Base-by-base conservation (phyloP, 768 basidiomycete species). In the Roridomyces roridus region DNA sequence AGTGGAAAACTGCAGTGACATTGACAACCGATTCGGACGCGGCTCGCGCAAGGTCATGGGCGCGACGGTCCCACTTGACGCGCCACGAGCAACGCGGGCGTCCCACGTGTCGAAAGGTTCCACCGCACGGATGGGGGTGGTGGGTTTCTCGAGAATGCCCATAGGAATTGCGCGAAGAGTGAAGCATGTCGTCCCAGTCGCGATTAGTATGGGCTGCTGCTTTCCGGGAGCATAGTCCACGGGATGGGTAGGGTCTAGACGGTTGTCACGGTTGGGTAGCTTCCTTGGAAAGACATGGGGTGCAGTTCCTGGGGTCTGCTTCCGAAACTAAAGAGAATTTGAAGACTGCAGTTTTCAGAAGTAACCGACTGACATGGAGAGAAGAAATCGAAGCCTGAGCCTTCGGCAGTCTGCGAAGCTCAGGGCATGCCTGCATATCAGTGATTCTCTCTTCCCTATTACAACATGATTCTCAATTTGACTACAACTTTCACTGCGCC, bases 1-100 rank as follows among this genome's bases (percentile, higher is more conserved):
- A 49, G 75, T 72, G 15, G 68, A 68, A 45, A 73, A 73, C 50
- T 77, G 64, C 35, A 77, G 67, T 7, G 80, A 77, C 75, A 81
- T 78, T 17, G 71, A 62, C 24, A 75, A 34, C 46, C 46, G 68
- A 60, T 70, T 59, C 6, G 63, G 62, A 24, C 56, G 62, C 25
- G 46, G 28, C 5, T 70, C 65, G 39, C 66, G 63, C 35, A 63
- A 47, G 17, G 57, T 28, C 56, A 67, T 57, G 11, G 59, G 64
- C 21, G 53, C 59, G 3, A 68, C 48, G 18, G 39, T 46, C 23
- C 46, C 34, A 4, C 39, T 31, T 20, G 53, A 50, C 23, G 28
- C 29, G 1, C 54, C 57, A 11, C 47, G 45, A 12, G 44, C 11
- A 29, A 44, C 45, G 29, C 51, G 48, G 31, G 45, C 46, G 12